Evolutionary conservation across 2,329 filamentous ascomycete species (phyloP), one percentile per base, ranked within the genome.

Genomic region (Claviceps paspali): DNA sequence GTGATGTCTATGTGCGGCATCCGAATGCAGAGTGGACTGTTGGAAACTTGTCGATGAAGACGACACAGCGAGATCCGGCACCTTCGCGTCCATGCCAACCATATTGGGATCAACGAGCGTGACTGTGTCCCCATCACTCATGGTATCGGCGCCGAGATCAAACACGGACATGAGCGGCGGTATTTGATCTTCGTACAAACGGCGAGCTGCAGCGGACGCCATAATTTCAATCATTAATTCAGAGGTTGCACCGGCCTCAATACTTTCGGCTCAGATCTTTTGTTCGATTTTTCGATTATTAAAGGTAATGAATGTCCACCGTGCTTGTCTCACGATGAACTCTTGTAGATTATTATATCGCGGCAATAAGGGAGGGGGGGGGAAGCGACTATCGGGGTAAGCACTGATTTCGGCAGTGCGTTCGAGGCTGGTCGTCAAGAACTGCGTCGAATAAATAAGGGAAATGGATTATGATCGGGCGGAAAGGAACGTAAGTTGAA

Each of bases 101-200:
- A 71, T 58, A 44, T 70, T 70, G 23, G 65, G 59, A 45, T 74
- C 63, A 38, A 73, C 61, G 28, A 74, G 55, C 5, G 70, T 70
- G 29, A 74, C 65, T 9, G 68, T 60, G 40, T 65, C 67, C 36
- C 62, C 62, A 33, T 70, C 68, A 40, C 65, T 65, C 53, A 70
- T 69, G 40, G 59, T 64, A 46, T 68, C 68, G 46, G 60, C 60
- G 51, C 79, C 74, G 46, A 79, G 66, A 54, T 77, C 76, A 62
- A 79, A 82, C 39, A 83, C 78, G 40, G 79, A 78, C 77, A 81
- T 82, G 50, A 83, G 81, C 17, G 79, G 76, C 53, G 79, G 79
- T 66, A 83, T 78, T 56, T 78, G 74, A 52, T 78, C 74, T 63
- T 79, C 73, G 55, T 74, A 77, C 49, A 76, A 55, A 55, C 71